Conservation (phyloP, 225 moss, liverwort and hornwort genomes). For the Thuidium tamariscinum region DNA sequence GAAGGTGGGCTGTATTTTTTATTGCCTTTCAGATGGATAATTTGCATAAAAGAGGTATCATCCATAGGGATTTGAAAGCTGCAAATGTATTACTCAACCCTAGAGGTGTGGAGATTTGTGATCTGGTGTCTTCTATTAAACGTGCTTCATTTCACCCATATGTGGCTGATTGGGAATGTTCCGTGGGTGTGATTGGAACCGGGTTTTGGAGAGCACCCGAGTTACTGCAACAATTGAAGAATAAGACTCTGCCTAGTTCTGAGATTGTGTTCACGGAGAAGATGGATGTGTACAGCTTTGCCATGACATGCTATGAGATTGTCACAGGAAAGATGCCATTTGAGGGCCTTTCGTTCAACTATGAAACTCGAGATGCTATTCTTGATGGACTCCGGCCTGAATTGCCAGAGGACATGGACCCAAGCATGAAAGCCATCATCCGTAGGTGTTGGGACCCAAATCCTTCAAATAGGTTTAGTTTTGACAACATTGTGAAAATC, state of each 20-base stretch:
- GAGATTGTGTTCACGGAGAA: neutral
- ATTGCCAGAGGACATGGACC: neutral
- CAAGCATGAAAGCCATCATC: rapidly evolving
- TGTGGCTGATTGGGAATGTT: neutral
- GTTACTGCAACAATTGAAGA: neutral
- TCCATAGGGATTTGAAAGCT: neutral
- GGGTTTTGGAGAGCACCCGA: neutral
- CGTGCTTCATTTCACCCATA: no score
- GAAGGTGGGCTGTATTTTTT: no score
- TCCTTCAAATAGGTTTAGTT: rapidly evolving
- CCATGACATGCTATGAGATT: neutral
- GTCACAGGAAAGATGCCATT: neutral
- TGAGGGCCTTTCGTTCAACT: neutral
- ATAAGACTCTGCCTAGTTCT: neutral
- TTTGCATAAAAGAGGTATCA: rapidly evolving
- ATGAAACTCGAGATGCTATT: neutral
- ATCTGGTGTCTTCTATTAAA: no score
- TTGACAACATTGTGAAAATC: no score
- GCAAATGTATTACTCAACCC: rapidly evolving
- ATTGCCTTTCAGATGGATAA: rapidly evolving
- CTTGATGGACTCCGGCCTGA: neutral
- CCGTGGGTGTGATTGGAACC: neutral
- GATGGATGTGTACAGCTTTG: neutral
- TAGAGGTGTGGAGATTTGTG: no score
- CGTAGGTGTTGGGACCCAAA: rapidly evolving